Base-by-base conservation (phyloP, 176 grass and related monocot species). In the Lolium rigidum region DNA sequence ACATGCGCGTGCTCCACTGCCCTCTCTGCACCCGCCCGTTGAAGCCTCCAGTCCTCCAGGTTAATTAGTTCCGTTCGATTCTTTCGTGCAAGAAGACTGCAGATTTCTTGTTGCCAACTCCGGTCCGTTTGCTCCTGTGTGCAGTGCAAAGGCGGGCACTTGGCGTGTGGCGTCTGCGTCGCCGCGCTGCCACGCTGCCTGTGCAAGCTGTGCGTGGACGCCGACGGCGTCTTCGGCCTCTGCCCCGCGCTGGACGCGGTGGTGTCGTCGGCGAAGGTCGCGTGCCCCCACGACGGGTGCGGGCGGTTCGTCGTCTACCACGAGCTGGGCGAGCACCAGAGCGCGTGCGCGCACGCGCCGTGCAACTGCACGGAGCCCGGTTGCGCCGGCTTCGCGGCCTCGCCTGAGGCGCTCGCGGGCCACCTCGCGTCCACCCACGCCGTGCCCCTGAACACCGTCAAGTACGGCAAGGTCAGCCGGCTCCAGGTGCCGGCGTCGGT, bases 341-440 rank as follows among this genome's bases (percentile, higher is more conserved):
- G 9, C 73, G 72, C 22, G 6, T 88, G 86, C 80, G 5, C 44
- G 62, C 59, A 70, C 62, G 86, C 86, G 22, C 80, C 86, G 3
- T 83, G 86, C 62, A 14, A 46, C 13, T 88, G 86, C 86, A 1
- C 80, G 62, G 86, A 88, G 80, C 51, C 52, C 38, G 60, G 86
- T 25, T 88, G 86, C 86, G 63, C 0, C 14, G 80, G 7, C 63
- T 83, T 78, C 86, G 63, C 14, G 80, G 62, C 9, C 13, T 15
- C 51, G 20, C 51, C 86, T 9, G n/a, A 9, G 21, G 8, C 0
- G 10, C 69, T 87, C 58, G 26, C 63, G 57, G 69, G 5, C n/a
- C 85, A 82, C 69, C 69, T 82, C 47, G 9, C 4, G 28, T 35
- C 10, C 70, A 70, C 7, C n/a, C 85, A 87, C 77, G 0, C 31